Evolutionary conservation across 345 rosid genomes (phyloP).

Genomic region (Ceriops decandra): DNA sequence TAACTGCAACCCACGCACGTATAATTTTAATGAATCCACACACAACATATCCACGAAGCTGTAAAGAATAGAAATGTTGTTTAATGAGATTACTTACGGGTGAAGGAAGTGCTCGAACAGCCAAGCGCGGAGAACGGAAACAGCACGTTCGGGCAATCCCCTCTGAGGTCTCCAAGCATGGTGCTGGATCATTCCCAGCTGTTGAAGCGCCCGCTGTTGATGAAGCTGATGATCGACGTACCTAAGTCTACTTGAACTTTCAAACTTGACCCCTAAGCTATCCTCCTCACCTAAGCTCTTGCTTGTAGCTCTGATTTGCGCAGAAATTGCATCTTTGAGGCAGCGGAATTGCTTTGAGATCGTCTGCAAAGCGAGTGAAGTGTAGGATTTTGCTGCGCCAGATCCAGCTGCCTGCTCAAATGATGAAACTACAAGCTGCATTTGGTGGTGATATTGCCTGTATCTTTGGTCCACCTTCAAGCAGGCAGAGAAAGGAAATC

Average conservation of each 20-base stretch:
- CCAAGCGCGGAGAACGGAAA: conserved; percentile 74
- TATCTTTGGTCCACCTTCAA: conserved; percentile 64
- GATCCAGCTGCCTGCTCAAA: conserved; percentile 66
- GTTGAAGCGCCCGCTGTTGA: conserved; percentile 52
- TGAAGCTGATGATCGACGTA: conserved; percentile 50
- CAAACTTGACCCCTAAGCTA: conserved; percentile 38
- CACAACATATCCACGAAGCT: no score
- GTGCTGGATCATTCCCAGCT: conserved; percentile 51
- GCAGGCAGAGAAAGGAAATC: background rate
- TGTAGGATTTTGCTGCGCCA: conserved; percentile 63
- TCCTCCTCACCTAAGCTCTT: conserved; percentile 62
- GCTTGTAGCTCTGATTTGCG: conserved; percentile 51
- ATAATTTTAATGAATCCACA: background rate
- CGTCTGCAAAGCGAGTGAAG: conserved; percentile 58
- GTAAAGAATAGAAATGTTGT: background rate
- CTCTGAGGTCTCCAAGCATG: conserved; percentile 77
- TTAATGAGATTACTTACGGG: conserved; percentile 44
- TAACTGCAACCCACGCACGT: conserved; percentile 34
- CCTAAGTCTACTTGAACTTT: conserved; percentile 40
- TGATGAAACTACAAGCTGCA: conserved; percentile 50
- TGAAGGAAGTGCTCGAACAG: conserved; percentile 85
- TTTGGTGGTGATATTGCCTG: conserved; percentile 65
- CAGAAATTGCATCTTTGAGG: conserved; percentile 58
- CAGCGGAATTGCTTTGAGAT: conserved; percentile 70
- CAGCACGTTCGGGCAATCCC: conserved; percentile 81